Evolutionary conservation across 352 stramenopile genomes (phyloP), one percentile per base, ranked within the genome.

Genomic region (Globisporangium nagaii): DNA sequence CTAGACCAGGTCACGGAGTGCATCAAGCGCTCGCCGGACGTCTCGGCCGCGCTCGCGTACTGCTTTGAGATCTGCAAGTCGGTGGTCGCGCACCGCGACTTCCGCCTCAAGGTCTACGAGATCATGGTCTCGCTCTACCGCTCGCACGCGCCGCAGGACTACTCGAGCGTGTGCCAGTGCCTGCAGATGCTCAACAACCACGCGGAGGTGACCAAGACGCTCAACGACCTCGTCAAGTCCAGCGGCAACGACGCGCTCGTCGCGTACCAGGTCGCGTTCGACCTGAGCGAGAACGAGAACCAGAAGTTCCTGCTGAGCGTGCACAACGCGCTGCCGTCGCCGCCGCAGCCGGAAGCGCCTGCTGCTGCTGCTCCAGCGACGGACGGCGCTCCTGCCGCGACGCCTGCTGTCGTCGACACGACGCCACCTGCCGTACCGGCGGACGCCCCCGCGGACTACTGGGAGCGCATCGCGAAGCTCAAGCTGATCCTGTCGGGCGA

Each of bases 241-340:
- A 79, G 48, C 25, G 77, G 87, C 24, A 66, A 90, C 44, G 70
- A 91, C 56, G 79, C 66, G 31, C 79, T 99, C 31, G 60, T 98
- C 30, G 97, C 95, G 24, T 98, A 97, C 67, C 97, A 99, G 65
- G 84, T 99, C 13, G 97, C 92, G 20, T 99, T 99, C 65, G 95
- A 99, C 73, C 60, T 99, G 8, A 86, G 96, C 13, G 96, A 99
- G 70, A 98, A 96, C 51, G 96, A 98, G 39, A 97, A 99, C 82
- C 92, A 98, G 68, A 93, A 96, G 58, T 99, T 99, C 69, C 68
- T 99, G 12, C 73, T 93, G 52, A 84, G 83, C 37, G 90, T 99
- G 19, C 91, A 95, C 41, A 66, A 88, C 28, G 84, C 75, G 52
- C 69, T 99, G 34, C 86, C 86, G 10, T 79, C 73, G 40, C 75